A percentile compares a stretch with the other conserved stretches of the same genome.
Conservation (phyloP, 1,284 basidiomycete species). For the Anthracocystis panici-leucophaei region DNA sequence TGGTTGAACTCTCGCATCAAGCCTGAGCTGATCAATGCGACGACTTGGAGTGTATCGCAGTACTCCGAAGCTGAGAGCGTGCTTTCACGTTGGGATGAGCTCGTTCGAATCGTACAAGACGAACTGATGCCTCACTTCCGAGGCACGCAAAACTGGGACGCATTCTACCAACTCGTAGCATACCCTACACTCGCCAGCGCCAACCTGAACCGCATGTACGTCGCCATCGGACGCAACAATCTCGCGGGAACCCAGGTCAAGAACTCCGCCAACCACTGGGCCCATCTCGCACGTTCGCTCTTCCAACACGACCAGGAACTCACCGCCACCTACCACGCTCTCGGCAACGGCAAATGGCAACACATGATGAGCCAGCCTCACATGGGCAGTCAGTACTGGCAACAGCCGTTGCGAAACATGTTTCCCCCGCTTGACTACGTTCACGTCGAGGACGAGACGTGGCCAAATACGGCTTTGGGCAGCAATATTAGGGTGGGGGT, state of each 20-base stretch:
- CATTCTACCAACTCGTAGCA: constrained; percentile 35
- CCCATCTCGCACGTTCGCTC: constrained; percentile 8
- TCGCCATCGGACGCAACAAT: constrained; percentile 32
- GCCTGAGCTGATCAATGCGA: constrained; percentile 77
- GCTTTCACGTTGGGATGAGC: constrained; percentile 11
- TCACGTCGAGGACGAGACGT: constrained; percentile 10
- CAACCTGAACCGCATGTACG: constrained; percentile 32
- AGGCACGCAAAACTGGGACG: constrained; percentile 23
- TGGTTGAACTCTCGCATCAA: constrained; percentile 77
- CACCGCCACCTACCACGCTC: constrained; percentile 22
- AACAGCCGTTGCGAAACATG: constrained; percentile 38
- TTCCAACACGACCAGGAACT: constrained; percentile 23
- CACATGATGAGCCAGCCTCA: constrained; percentile 42
- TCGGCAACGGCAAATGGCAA: constrained; percentile 24
- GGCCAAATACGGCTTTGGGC: constrained; percentile 26
- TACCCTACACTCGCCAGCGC: constrained; percentile 29
- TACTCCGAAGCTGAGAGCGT: constrained; percentile 76
- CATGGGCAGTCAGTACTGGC: constrained; percentile 42
- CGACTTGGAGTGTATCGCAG: constrained; percentile 76
- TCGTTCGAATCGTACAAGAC: constrained; percentile 14
- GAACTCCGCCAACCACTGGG: constrained; percentile 35
- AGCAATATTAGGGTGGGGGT: constrained; percentile 28
- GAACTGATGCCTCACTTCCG: constrained; percentile 20
- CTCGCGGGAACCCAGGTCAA: constrained; percentile 32
- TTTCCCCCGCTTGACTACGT: constrained; percentile 13